Evolutionary conservation across 345 rosid species (phyloP).

Genomic region (Pugionium cornutum): DNA sequence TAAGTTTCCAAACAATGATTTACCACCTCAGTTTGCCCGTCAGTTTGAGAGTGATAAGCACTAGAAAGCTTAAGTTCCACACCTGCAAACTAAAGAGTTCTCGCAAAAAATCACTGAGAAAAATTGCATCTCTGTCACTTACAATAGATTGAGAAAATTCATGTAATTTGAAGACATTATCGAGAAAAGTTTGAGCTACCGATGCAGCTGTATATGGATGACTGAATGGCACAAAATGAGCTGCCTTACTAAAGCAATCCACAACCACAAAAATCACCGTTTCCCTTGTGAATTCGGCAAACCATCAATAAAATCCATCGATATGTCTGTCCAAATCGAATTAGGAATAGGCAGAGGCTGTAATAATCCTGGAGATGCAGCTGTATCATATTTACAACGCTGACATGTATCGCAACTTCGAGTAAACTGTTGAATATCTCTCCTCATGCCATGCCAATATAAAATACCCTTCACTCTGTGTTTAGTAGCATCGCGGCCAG

Average conservation of each 20-base stretch:
- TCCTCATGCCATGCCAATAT: not conserved
- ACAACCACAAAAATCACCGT: not conserved
- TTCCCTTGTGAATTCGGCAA: not conserved
- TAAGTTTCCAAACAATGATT: not conserved
- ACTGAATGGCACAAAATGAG: no score
- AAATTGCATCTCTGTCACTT: not conserved
- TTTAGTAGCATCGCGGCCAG: not conserved
- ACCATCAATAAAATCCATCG: not conserved
- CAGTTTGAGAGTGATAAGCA: not conserved
- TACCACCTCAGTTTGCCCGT: not conserved
- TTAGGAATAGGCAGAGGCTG: not conserved
- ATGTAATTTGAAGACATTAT: not conserved
- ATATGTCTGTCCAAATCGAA: not conserved
- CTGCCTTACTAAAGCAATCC: no score
- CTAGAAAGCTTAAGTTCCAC: not conserved
- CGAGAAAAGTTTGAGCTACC: not conserved
- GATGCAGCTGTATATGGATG: not conserved
- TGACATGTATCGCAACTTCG: not conserved
- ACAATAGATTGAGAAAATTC: not conserved
- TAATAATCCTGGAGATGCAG: not conserved
- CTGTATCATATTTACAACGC: not conserved
- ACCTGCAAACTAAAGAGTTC: not conserved
- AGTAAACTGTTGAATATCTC: not conserved
- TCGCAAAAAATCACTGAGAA: not conserved
- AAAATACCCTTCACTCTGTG: not conserved